Evolutionary conservation across 768 basidiomycete species (phyloP), one percentile per base, ranked within the genome.

Genomic region (Trametes maxima): DNA sequence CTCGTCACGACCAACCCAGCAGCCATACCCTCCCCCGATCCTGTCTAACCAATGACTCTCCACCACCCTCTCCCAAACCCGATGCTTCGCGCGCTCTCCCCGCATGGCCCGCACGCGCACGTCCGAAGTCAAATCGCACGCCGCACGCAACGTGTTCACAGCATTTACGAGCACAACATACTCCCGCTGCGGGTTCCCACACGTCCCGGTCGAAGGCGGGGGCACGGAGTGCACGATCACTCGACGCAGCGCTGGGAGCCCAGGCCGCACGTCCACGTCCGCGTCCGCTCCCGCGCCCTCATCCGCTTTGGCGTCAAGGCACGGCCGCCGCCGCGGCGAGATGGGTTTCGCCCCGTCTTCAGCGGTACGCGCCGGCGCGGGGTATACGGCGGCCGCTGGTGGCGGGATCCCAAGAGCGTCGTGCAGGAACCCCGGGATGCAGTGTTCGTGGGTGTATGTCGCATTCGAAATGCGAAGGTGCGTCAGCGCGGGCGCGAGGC

Each of bases 401-500:
- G 3, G 33, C 13, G 43, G 46, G 21, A 52, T 16, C 36, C 52
- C 56, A 36, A 64, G 54, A 49, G 57, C 62, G 54, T 24, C 56
- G 44, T 49, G 22, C 36, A 64, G 53, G 48, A 64, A 64, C 0
- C 0, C 48, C 44, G 57, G 53, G 44, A 64, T 50, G 54, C 57
- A 59, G 22, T 46, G 48, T 21, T 39, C 62, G 57, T 64, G 62
- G 19, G 57, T 64, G 49, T 64, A 64, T 40, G 57, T 59, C 47
- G 62, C 54, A 48, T 64, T 64, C 22, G 57, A 59, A 5, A 64
- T 56, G 54, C 58, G 62, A 16, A 64, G 62, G 54, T 64, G 62
- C 36, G 62, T 59, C 22, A 64, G 54, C 42, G 28, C 24, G 57
- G 62, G 62, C 25, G 62, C 56, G 40, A 56, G 37, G 19, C 19